Conservation (phyloP, 371 early-diverging fungal genomes). For the Mucor saturninus region DNA sequence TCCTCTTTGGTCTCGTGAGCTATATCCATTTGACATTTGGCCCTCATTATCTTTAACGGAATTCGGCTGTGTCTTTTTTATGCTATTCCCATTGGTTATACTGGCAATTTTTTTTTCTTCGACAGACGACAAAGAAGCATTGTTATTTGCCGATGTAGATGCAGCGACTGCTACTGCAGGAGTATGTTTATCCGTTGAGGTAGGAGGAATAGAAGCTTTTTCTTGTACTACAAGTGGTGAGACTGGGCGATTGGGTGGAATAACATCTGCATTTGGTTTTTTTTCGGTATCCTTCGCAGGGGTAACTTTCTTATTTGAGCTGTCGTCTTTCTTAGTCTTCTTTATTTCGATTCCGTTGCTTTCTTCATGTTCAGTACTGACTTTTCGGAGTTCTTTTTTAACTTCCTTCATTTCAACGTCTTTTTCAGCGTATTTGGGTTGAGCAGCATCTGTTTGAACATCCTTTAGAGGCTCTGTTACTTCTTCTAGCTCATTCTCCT, state of each 20-base stretch:
- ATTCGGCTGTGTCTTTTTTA: background rate
- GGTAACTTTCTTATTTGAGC: background rate
- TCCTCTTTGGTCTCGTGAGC: background rate
- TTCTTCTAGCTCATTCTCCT: constrained; percentile 26
- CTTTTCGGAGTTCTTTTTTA: background rate
- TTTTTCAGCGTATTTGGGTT: background rate
- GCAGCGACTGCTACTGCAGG: too few relatives aligned
- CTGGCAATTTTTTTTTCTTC: background rate
- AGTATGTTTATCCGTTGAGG: too few relatives aligned
- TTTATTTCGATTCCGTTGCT: background rate
- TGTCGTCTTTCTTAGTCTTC: background rate
- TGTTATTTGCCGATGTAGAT: too few relatives aligned
- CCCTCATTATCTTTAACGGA: background rate
- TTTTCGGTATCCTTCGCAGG: too few relatives aligned
- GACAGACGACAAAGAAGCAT: too few relatives aligned
- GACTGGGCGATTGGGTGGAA: too few relatives aligned
- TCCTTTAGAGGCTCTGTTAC: constrained; percentile 1
- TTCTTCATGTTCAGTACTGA: background rate
- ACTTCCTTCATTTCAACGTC: background rate
- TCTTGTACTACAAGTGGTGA: too few relatives aligned
- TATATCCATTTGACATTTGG: background rate
- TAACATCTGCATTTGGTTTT: too few relatives aligned
- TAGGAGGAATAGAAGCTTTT: too few relatives aligned
- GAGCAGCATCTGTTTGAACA: background rate
- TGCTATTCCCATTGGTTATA: background rate